phyloP scores from a whole-genome alignment of 257 asterid genomes.

The Verbascum thapsus region DNA sequence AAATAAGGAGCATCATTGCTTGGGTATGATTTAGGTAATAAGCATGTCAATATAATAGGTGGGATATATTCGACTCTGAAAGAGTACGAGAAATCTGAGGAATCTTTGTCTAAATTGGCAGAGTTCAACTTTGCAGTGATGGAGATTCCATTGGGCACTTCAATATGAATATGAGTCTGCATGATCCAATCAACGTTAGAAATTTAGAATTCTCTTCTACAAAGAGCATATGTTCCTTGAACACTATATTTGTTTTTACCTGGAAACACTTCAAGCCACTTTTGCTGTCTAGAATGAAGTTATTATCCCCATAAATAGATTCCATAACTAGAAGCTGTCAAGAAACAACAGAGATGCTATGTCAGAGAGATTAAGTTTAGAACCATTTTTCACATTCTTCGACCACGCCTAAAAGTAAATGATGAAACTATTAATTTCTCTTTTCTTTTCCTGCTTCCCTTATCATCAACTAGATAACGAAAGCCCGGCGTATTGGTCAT shows the following conservation, averaged over 20 bases:
- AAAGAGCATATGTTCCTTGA: background rate
- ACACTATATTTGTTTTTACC: conserved; percentile 42
- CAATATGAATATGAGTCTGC: conserved; percentile 72
- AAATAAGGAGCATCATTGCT: conserved; percentile 67
- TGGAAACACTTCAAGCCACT: conserved; percentile 62
- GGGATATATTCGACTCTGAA: conserved; percentile 77
- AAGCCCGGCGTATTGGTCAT: too few relatives aligned
- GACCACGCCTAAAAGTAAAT: background rate
- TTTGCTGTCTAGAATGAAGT: conserved; percentile 57
- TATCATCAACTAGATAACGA: too few relatives aligned
- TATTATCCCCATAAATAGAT: conserved; percentile 74
- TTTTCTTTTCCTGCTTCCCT: background rate
- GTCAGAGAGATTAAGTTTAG: background rate
- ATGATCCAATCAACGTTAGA: conserved; percentile 28
- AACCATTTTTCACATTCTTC: background rate
- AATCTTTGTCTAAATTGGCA: conserved; percentile 40
- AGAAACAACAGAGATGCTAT: conserved; percentile 19
- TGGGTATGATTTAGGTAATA: conserved; percentile 85
- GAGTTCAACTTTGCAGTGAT: conserved; percentile 57
- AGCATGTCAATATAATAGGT: conserved; percentile 73
- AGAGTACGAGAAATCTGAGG: conserved; percentile 66
- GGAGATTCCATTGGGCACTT: conserved; percentile 55
- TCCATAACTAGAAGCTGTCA: conserved; percentile 82
- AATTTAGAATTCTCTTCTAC: conserved; percentile 20
- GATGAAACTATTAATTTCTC: background rate